phyloP scores from a whole-genome alignment of 495 filamentous ascomycete genomes.

The Trichoderma erinaceum region DNA sequence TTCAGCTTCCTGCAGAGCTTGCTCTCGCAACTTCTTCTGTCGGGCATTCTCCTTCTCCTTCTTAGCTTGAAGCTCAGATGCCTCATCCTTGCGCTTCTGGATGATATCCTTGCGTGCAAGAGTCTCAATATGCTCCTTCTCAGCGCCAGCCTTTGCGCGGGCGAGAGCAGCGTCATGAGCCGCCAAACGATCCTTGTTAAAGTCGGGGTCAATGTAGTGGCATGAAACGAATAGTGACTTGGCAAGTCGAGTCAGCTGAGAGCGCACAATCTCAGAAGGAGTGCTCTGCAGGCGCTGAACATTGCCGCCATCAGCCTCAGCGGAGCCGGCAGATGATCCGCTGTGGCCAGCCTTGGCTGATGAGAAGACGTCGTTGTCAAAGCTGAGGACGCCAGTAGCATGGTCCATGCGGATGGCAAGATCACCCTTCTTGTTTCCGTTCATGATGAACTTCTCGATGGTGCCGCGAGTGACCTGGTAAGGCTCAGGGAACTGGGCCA shows the following conservation, averaged over 20 bases:
- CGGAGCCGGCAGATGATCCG: constrained; percentile 78
- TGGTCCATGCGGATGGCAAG: constrained; percentile 95
- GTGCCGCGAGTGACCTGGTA: constrained; percentile 88
- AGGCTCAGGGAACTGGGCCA: constrained; percentile 93
- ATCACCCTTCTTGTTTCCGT: constrained; percentile 99
- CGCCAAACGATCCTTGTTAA: constrained; percentile 69
- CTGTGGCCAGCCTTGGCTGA: constrained; percentile 88
- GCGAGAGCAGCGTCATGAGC: constrained; percentile 74
- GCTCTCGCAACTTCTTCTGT: constrained; percentile 72
- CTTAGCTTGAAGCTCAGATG: constrained; percentile 72
- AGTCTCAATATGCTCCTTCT: constrained; percentile 86
- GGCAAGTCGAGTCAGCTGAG: constrained; percentile 84
- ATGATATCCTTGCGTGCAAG: constrained; percentile 84
- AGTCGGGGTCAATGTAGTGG: constrained; percentile 87
- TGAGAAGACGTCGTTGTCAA: constrained; percentile 96
- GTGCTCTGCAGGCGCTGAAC: constrained; percentile 96
- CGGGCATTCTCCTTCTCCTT: constrained; percentile 90
- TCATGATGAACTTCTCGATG: constrained; percentile 99
- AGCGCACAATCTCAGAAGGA: constrained; percentile 93
- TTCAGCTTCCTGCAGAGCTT: constrained; percentile 83
- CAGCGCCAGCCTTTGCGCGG: constrained; percentile 76
- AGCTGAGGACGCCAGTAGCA: constrained; percentile 86
- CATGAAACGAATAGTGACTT: constrained; percentile 88
- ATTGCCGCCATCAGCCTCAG: constrained; percentile 75
- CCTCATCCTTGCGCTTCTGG: constrained; percentile 92